Conservation (phyloP, 2,329 filamentous ascomycete genomes). For the Pyrenophora tritici-repentis region DNA sequence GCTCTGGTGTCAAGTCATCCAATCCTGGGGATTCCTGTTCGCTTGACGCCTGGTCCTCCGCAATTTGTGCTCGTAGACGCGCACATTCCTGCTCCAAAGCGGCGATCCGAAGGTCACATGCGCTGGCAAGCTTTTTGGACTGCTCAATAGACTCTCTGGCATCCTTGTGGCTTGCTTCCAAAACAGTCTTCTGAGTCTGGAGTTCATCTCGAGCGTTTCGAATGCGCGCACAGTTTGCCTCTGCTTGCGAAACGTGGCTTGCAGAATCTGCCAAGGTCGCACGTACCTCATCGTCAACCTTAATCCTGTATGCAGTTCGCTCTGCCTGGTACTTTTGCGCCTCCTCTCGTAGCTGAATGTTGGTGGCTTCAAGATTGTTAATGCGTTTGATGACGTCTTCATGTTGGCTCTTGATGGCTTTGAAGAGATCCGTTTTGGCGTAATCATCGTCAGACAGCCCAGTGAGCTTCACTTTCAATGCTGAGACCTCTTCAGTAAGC, state of each 20-base stretch:
- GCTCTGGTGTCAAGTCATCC: conserved; percentile 67
- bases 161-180: conserved; percentile 79
- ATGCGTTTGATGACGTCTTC: conserved; percentile 91
- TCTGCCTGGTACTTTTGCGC: conserved; percentile 84
- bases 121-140: conserved; percentile 77
- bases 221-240: conserved; percentile 84
- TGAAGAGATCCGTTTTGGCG: conserved; percentile 89
- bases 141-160: conserved; percentile 72
- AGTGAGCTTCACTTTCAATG: conserved; percentile 69
- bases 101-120: conserved; percentile 78
- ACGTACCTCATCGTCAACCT: conserved; percentile 81
- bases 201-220: conserved; percentile 84
- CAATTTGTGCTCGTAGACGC: conserved; percentile 64
- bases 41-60: conserved; percentile 48
- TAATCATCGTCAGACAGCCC: conserved; percentile 90
- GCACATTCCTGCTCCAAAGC: conserved; percentile 83
- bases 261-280: conserved; percentile 76
- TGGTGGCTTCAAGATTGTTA: conserved; percentile 88
- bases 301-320: conserved; percentile 77
- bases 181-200: conserved; percentile 76
- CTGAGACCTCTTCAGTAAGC: conserved; percentile 77
- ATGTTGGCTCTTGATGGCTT: conserved; percentile 84
- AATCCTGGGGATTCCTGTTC: conserved; percentile 48
- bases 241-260: conserved; percentile 76
- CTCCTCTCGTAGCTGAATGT: conserved; percentile 82